Base-by-base conservation (phyloP, 805 yeast genomes). In the Wickerhamomyces xylosicus region DNA sequence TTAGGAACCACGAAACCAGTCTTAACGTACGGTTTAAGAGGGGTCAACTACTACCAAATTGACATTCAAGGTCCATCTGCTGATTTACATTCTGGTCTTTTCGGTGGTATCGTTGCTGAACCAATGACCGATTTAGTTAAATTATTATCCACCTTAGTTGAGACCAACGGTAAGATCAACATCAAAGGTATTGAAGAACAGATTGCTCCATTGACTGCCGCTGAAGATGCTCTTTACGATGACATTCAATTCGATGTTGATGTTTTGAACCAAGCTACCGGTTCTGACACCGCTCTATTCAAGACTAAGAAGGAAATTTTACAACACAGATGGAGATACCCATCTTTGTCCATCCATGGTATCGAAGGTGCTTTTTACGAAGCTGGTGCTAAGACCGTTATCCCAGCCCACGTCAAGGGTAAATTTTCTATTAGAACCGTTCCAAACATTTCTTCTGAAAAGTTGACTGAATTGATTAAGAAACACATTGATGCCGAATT, bases 261-360 rank as follows among this genome's bases (percentile, higher is more conserved):
- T 31, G 97, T 89, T 50, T 74, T 92, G 59, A 84, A 89, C 57
- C 77, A 74, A 17, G 95, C 97, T 36, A 70, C 90, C 16, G 97
- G 97, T 37, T 80, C 96, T 8, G 59, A 85, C 47, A 87, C 96
- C 35, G 77, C 87, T 29, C 69, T 89, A 43, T 80, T 79, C 66
- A 70, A 76, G 46, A 71, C 72, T 59, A 85, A 86, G 64, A 79
- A 86, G 65, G 81, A 79, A 43, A 87, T 95, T 43, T 73, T 92
- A 54, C 90, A 87, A 83, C 97, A 89, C 63, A 79, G 98, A 74
- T 92, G 99, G 99, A 82, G 99, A 72, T 87, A 71, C 66, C 99
- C 99, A 41, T 86, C 97, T 7, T 70, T 92, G 53, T 89, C 97
- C 3, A 62, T 92, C 48, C 99, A 92, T 63, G 99, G 99, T 50